Conservation (phyloP, 2,329 filamentous ascomycete genomes). For the Alternaria viburni region DNA sequence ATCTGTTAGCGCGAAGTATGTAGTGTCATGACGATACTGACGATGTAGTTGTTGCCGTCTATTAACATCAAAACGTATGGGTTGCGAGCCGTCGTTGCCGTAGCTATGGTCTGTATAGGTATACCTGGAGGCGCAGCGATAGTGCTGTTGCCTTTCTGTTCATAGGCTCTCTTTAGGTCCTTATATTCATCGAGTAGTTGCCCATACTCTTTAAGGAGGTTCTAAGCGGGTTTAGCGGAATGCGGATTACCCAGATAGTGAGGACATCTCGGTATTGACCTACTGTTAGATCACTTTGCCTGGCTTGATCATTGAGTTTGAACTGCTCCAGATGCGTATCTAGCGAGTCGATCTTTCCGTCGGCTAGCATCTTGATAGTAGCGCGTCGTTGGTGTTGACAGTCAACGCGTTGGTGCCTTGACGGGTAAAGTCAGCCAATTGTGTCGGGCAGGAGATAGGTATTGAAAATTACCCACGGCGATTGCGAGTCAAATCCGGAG, state of each 20-base stretch:
- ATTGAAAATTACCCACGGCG: background rate
- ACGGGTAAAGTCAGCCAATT: background rate
- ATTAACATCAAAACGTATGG: conserved; percentile 67
- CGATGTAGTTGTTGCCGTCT: conserved; percentile 66
- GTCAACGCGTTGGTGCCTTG: background rate
- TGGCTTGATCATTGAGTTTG: conserved; percentile 28
- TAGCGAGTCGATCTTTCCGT: conserved; percentile 33
- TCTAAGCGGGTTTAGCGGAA: conserved; percentile 21
- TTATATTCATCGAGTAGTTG: conserved; percentile 62
- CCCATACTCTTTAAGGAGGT: conserved; percentile 50
- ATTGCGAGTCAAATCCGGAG: background rate
- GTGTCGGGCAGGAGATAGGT: background rate
- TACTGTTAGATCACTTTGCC: conserved; percentile 29
- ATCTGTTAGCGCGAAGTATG: background rate
- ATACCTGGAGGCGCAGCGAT: conserved; percentile 41
- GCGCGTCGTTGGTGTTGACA: background rate
- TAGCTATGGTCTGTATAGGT: conserved; percentile 33
- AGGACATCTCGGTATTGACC: background rate
- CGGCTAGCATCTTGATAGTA: conserved; percentile 27
- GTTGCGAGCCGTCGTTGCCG: conserved; percentile 46
- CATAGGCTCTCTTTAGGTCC: conserved; percentile 63
- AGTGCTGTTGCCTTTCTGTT: conserved; percentile 60
- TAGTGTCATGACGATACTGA: conserved; percentile 5
- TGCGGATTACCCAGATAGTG: background rate
- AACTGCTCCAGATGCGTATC: conserved; percentile 39